Percentiles rank a stretch among this genome's conserved stretches.
These are phyloP conservation scores for Citrus reticulata DNA, from an alignment of 345 rosid species.

Conservation along the genomic window DNA sequence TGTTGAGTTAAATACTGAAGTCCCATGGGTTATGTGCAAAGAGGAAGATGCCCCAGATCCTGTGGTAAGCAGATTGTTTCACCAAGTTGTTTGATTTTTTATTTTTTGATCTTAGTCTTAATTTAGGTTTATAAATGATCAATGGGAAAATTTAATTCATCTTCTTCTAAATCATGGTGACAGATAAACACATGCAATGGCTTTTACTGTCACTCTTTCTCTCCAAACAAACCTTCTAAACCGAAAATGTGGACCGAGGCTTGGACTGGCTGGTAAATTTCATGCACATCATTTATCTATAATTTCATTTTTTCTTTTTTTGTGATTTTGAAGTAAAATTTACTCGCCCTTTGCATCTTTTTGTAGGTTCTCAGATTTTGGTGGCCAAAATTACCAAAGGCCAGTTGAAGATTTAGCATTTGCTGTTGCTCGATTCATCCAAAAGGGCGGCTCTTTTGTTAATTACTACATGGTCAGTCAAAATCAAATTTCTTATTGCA, in stretches of 20 bases:
- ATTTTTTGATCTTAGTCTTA: background rate
- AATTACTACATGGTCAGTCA: constrained; percentile 68
- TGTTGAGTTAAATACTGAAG: constrained; percentile 49
- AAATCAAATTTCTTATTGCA: background rate
- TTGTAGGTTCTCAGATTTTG: constrained; percentile 62
- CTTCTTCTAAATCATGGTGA: background rate
- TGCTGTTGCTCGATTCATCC: constrained; percentile 66
- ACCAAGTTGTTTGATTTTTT: background rate
- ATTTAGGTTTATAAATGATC: background rate
- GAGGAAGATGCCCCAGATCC: constrained; percentile 75
- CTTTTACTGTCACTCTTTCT: constrained; percentile 59
- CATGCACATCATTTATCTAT: background rate
- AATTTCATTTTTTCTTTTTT: background rate
- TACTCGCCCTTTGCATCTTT: background rate
- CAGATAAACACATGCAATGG: constrained; percentile 76
- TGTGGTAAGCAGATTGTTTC: constrained; percentile 30
- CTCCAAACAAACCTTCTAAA: constrained; percentile 63
- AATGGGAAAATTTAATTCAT: background rate
- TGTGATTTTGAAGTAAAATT: background rate
- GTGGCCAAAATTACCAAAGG: constrained; percentile 40
- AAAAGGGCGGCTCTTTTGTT: constrained; percentile 58
- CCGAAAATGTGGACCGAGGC: constrained; percentile 74
- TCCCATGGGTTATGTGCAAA: constrained; percentile 86
- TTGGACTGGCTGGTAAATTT: constrained; percentile 64
- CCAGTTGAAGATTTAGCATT: constrained; percentile 75